Conservation (phyloP, 176 grass and related monocot genomes). For the Carex pumila region DNA sequence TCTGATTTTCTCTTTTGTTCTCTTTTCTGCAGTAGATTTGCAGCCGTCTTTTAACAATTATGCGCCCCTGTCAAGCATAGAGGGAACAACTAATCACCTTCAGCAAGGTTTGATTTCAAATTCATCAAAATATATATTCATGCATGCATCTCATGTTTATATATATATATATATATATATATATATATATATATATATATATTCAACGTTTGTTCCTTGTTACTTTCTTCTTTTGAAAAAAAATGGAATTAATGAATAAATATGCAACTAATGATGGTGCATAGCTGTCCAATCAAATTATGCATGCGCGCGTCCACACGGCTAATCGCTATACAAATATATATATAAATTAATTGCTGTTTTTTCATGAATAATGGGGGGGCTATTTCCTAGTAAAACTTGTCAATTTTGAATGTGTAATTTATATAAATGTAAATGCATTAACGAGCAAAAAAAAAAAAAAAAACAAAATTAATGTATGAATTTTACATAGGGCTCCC, state of each 20-base stretch:
- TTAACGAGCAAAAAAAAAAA: background rate
- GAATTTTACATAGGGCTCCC: background rate
- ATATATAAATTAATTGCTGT: background rate
- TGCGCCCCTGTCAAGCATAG: slow-evolving; percentile 3
- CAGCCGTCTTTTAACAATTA: slow-evolving; percentile 18
- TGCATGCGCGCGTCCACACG: background rate
- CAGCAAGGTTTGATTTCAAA: slow-evolving; percentile 20
- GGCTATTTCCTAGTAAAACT: background rate
- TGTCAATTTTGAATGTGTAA: background rate
- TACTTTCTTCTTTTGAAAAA: background rate
- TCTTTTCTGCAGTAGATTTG: slow-evolving; percentile 11
- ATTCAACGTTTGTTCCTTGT: background rate
- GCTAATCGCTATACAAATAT: background rate
- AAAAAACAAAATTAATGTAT: background rate
- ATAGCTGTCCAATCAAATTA: background rate
- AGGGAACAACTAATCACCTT: slow-evolving; percentile 3
- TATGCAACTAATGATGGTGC: background rate
- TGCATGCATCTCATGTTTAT: background rate
- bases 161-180: background rate
- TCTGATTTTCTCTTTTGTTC: slow-evolving; percentile 4
- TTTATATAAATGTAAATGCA: background rate
- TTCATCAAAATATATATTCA: background rate
- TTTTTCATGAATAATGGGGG: background rate
- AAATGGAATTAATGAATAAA: background rate
- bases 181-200: background rate